phyloP scores from a whole-genome alignment of 139 green algal species.

The Nannochloris sp. region DNA sequence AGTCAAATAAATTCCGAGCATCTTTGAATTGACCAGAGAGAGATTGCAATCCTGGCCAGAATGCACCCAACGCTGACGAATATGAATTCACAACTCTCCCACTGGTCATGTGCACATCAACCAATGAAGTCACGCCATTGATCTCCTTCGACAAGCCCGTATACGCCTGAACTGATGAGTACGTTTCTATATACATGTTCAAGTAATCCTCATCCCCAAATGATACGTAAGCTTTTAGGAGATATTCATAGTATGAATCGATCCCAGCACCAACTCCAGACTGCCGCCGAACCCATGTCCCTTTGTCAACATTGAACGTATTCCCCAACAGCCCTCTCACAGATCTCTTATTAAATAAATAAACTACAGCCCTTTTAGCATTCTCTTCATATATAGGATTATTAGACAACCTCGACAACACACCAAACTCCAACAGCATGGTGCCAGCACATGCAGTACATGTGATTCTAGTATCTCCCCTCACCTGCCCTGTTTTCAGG shows the following conservation, averaged over 20 bases:
- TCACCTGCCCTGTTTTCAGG: conserved; percentile 39
- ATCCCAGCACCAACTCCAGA: conserved; percentile 65
- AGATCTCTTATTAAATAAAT: conserved; percentile 20
- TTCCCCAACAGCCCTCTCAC: conserved; percentile 59
- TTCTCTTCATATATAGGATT: conserved; percentile 31
- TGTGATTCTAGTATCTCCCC: conserved; percentile 46
- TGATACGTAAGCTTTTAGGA: conserved; percentile 81
- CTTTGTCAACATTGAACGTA: conserved; percentile 54
- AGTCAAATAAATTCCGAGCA: conserved; percentile 45
- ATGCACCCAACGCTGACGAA: conserved; percentile 68
- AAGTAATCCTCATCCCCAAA: conserved; percentile 67
- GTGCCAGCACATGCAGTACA: conserved; percentile 83
- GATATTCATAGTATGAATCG: conserved; percentile 87
- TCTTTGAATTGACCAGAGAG: conserved; percentile 58
- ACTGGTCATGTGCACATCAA: conserved; percentile 67
- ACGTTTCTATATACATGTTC: conserved; percentile 59
- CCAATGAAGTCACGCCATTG: conserved; percentile 30
- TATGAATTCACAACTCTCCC: conserved; percentile 50
- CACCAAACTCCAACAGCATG: conserved; percentile 77
- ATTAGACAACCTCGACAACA: conserved; percentile 55
- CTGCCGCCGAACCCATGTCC: conserved; percentile 55
- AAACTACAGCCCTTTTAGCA: conserved; percentile 17
- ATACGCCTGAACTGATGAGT: conserved; percentile 40
- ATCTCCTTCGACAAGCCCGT: conserved; percentile 30
- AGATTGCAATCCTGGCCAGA: conserved; percentile 79